A percentile compares a stretch with the other conserved stretches of the same genome.
Evolutionary conservation across 495 filamentous ascomycete species (phyloP).

Genomic region (Aspergillus saccharolyticus): DNA sequence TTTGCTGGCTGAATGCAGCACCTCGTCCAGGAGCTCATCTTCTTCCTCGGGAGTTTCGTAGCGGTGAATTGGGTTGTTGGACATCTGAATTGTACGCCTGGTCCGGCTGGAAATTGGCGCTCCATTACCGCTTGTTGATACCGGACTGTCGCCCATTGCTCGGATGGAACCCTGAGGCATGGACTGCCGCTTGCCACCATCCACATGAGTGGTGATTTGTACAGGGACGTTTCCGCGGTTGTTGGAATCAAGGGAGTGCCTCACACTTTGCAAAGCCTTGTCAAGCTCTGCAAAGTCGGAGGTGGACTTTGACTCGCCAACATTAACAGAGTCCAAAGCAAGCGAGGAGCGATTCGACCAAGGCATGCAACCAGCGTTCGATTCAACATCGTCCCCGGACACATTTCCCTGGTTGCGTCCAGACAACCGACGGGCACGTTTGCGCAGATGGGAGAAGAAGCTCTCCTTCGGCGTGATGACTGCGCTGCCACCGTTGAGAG

Average conservation of each 20-base stretch:
- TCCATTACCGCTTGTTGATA: constrained; percentile 44
- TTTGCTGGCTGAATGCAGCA: constrained; percentile 53
- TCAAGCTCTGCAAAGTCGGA: constrained; percentile 61
- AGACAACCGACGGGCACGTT: constrained; percentile 87
- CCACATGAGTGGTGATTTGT: constrained; percentile 40
- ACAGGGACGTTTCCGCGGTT: constrained; percentile 46
- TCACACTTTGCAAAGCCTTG: constrained; percentile 67
- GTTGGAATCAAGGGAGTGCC: constrained; percentile 56
- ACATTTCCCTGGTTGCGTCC: constrained; percentile 76
- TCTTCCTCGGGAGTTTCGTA: constrained; percentile 97
- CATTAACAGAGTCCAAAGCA: constrained; percentile 59
- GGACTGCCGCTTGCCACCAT: constrained; percentile 63
- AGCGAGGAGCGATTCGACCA: constrained; percentile 86
- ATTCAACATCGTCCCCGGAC: constrained; percentile 80
- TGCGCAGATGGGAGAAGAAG: constrained; percentile 96
- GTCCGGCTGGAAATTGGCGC: constrained; percentile 79
- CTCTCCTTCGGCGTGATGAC: constrained; percentile 73
- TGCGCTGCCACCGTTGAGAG: constrained; percentile 76
- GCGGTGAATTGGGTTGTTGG: constrained; percentile 65
- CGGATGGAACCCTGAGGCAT: constrained; percentile 62
- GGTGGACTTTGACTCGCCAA: constrained; percentile 49
- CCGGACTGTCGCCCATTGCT: constrained; percentile 58
- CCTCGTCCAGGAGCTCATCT: constrained; percentile 91
- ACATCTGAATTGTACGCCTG: constrained; percentile 70
- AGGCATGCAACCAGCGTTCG: constrained; percentile 84